Evolutionary conservation across 2,329 filamentous ascomycete species (phyloP), one percentile per base, ranked within the genome.

Genomic region (Orbilia oligospora): DNA sequence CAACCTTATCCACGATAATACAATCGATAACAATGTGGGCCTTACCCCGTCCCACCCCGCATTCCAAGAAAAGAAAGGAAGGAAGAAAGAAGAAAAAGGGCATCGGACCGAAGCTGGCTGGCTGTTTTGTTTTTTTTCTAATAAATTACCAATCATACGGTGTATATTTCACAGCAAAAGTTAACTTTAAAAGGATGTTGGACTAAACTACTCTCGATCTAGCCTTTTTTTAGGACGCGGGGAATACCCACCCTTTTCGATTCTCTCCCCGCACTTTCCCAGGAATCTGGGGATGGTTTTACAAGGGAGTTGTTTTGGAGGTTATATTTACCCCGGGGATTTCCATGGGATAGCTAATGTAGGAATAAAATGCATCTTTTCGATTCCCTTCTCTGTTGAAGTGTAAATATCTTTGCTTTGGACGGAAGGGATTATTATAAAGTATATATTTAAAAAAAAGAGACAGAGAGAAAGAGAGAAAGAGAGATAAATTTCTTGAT

Each of bases 181-280:
- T 16, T n/a, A n/a, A n/a, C n/a, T n/a, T n/a, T n/a, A n/a, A n/a
- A n/a, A n/a, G n/a, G 3, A 46, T 16, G n/a, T 2, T 20, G 2
- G 5, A 5, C 44, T 33, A 38, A n/a, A 58, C n/a, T 6, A 30
- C n/a, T 44, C 56, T 18, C 8, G 36, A 44, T n/a, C 20, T 41
- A 30, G 33, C 18, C n/a, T 44, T 5, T n/a, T n/a, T n/a, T n/a
- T n/a, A n/a, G n/a, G 12, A 12, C 36, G 49, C 72, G 65, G 66
- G n/a, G 44, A 76, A 76, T 76, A 70, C 72, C 72, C 72, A 76
- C 56, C 72, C 16, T 24, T 27, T 55, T n/a, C n/a, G n/a, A n/a
- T n/a, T n/a, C n/a, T 24, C 49, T 53, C 38, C 61, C 36, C 33
- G 53, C 22, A 48, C n/a, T 14, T 30, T 53, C 6, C n/a, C 27